Evolutionary conservation across 805 yeast species (phyloP), one percentile per base, ranked within the genome.

Genomic region (Teunomyces lycoperdinae): DNA sequence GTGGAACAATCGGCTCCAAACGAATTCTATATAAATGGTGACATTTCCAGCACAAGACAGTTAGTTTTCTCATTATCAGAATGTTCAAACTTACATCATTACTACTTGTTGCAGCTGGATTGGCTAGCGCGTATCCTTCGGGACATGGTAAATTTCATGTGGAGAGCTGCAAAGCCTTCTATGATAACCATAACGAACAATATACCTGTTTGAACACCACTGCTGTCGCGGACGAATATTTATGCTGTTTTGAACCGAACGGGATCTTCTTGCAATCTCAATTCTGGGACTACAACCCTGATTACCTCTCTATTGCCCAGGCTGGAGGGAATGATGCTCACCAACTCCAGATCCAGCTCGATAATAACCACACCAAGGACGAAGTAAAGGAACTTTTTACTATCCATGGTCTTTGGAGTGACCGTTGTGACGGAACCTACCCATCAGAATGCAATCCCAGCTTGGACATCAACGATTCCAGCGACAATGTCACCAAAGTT

Each of bases 321-420:
- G 50, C 41, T 9, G 34, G 16, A 10, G 45, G 46, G 20, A 50
- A 47, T 10, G 48, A 41, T 8, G 47, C 38, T 16, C 39, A 44
- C n/a, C 45, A 42, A 24, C 43, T 45, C 31, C 29, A 31, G 24
- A 17, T 38, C n/a, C 29, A 16, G 24, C 32, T 30, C 41, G 29
- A 16, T 27, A n/a, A 36, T 11, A 44, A 30, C 45, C 11, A 10
- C 32, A 35, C 39, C 33, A 38, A 38, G 41, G 41, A 38, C 16
- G 45, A 33, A 4, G 42, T 64, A 20, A 58, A 58, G 33, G 64
- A 68, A 35, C 57, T 65, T 7, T 73, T 71, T 53, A 73, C 77
- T n/a, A 58, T 73, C 40, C 77, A 73, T 49, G 77, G 77, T 2
- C 62, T 71, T 40, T 72, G 77, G 77, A 74, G 72, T 9, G 75